Conservation (phyloP, 306 rosid species). For the Amphicarpaea edgeworthii region DNA sequence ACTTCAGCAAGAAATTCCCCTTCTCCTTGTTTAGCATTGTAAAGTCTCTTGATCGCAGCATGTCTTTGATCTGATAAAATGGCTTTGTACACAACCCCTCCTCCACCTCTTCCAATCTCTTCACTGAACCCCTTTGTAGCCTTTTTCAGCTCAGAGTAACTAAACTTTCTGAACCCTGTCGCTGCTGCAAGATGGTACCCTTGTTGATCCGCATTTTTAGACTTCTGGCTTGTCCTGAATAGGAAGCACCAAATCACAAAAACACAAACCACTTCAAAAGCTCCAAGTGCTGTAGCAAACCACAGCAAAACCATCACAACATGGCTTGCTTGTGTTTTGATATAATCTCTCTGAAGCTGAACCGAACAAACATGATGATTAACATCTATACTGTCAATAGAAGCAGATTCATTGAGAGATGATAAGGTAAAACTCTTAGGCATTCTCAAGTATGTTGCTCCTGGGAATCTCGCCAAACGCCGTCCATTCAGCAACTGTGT, state of each 20-base stretch:
- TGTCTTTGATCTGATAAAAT: constrained; percentile 50
- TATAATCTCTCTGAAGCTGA: constrained; percentile 36
- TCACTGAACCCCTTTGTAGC: constrained; percentile 51
- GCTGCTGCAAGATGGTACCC: constrained; percentile 37
- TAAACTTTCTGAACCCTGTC: constrained; percentile 48
- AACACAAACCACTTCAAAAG: constrained; percentile 21
- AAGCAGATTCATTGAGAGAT: neutral
- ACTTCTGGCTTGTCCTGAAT: constrained; percentile 30
- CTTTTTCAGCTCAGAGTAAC: constrained; percentile 56
- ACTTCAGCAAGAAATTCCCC: constrained; percentile 46
- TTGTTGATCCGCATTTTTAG: constrained; percentile 36
- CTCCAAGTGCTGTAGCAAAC: constrained; percentile 39
- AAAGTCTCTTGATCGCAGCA: constrained; percentile 56
- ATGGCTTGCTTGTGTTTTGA: neutral
- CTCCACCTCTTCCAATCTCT: constrained; percentile 66
- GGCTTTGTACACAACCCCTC: constrained; percentile 62
- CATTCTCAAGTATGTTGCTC: constrained; percentile 43
- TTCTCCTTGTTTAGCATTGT: constrained; percentile 52
- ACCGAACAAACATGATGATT: neutral
- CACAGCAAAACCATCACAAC: constrained; percentile 44
- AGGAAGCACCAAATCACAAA: constrained; percentile 32
- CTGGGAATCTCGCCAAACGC: neutral
- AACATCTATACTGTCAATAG: neutral
- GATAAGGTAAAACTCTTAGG: constrained; percentile 17
- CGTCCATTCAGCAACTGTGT: constrained; percentile 44